Conservation (phyloP, 1,284 basidiomycete species). For the Leccinum fallax region DNA sequence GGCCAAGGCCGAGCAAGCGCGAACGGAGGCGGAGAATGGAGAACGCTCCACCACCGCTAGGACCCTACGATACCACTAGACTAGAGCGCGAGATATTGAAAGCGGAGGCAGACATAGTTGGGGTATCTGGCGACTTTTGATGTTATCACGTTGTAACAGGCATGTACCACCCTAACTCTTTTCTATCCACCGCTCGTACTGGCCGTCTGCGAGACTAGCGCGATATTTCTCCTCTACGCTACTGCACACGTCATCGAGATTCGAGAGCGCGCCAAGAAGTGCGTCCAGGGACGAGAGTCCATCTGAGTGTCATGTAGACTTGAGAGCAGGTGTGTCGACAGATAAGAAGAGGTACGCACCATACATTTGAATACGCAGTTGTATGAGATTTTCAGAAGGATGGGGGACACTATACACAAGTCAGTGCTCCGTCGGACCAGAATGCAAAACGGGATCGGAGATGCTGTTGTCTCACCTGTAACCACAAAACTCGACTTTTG, state of each 20-base stretch:
- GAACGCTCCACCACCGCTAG: slow-evolving; percentile 57
- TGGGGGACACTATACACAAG: slow-evolving; percentile 76
- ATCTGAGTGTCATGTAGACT: neutral
- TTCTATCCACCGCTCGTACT: slow-evolving; percentile 70
- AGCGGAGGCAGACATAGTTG: too few relatives aligned
- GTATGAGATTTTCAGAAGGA: slow-evolving; percentile 95
- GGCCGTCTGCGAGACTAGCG: slow-evolving; percentile 53
- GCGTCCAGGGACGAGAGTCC: slow-evolving; percentile 75
- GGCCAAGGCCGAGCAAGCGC: slow-evolving; percentile 39
- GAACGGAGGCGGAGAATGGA: slow-evolving; percentile 25
- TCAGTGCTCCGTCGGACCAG: slow-evolving; percentile 1
- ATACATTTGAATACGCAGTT: slow-evolving; percentile 98
- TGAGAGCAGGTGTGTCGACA: neutral
- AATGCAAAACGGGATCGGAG: neutral
- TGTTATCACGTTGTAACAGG: too few relatives aligned
- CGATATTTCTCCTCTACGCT: slow-evolving; percentile 69
- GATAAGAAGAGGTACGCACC: slow-evolving; percentile 55
- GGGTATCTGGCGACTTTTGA: too few relatives aligned
- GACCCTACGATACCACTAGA: slow-evolving; percentile 34
- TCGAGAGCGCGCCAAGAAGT: slow-evolving; percentile 70
- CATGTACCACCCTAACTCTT: slow-evolving; percentile 44
- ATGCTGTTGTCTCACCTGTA: slow-evolving; percentile 69
- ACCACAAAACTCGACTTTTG: slow-evolving; percentile 98
- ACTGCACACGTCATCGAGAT: slow-evolving; percentile 75
- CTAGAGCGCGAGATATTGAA: too few relatives aligned